Base-by-base conservation (phyloP, 768 basidiomycete genomes). In the Crepidotus variabilis region DNA sequence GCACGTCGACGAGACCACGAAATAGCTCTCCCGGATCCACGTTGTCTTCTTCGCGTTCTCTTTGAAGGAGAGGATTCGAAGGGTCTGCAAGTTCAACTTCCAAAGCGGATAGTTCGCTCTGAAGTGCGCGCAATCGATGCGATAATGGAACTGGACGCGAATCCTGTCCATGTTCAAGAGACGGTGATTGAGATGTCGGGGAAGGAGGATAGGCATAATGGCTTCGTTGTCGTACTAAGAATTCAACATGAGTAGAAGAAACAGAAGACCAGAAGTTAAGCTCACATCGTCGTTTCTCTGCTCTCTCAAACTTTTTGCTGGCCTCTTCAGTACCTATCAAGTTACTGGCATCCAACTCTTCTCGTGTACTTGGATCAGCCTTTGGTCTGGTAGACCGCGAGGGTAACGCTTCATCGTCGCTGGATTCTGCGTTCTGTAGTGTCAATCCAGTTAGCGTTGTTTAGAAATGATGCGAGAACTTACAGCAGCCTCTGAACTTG, bases 61-160 rank as follows among this genome's bases (percentile, higher is more conserved):
- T 80, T 49, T 77, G 77, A 22, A 89, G 64, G 11, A 84, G 72
- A 14, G 87, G 87, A 65, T 88, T 92, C 2, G 90, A 81, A 9
- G 90, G 90, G 61, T 92, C 89, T 0, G 85, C 78, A n/a, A 95
- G 76, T 64, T 95, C 92, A 1, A 74, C 68, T 68, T 99, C 96
- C 2, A 99, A 78, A 24, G 91, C 79, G 0, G 80, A 70, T 0
- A 98, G 76, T 65, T 99, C 96, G 1, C 80, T 78, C 58, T 93
- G 89, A 7, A 99, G 76, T 1, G 75, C 69, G 8, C 81, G 80
- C 20, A 94, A 69, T 32, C 87, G 79, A 43, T 81, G 77, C 0
- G 85, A 81, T 6, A 88, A 77, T 0, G 84, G 75, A 21, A 77
- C 59, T 5, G 78, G 68, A 23, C 71, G 72, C 32, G 72, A 63